These are phyloP conservation scores for Paxillus involutus DNA, from an alignment of 768 basidiomycete genomes.

Conservation along the genomic window DNA sequence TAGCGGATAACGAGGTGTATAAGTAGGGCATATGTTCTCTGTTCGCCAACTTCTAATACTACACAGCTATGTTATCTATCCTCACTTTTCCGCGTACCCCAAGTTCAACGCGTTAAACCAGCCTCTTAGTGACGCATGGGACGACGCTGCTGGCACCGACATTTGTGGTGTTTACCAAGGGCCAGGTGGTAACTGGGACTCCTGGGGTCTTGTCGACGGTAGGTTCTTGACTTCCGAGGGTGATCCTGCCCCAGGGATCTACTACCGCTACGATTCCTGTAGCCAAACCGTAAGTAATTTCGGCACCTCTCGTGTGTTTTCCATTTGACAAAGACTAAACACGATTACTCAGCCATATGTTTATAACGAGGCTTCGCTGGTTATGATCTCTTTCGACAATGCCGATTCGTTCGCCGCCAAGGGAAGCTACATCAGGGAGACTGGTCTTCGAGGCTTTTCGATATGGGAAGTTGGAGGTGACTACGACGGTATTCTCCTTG, in stretches of 20 bases:
- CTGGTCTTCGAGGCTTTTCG: slow-evolving; percentile 60
- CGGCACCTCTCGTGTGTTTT: too few relatives aligned
- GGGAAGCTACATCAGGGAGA: slow-evolving; percentile 55
- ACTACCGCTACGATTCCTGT: too few relatives aligned
- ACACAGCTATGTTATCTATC: too few relatives aligned
- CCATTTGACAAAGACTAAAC: background rate
- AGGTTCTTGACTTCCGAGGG: slow-evolving; percentile 47
- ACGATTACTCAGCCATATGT: slow-evolving; percentile 55
- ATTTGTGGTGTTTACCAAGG: slow-evolving; percentile 27
- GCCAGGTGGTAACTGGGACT: slow-evolving; percentile 55
- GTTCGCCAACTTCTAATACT: too few relatives aligned
- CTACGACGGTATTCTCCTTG: slow-evolving; percentile 59
- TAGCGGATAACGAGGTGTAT: too few relatives aligned
- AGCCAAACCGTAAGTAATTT: too few relatives aligned
- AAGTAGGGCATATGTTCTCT: too few relatives aligned
- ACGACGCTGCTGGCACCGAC: slow-evolving; percentile 45
- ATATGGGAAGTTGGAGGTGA: slow-evolving; percentile 76
- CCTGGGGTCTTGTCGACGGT: slow-evolving; percentile 57
- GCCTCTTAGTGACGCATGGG: slow-evolving; percentile 59
- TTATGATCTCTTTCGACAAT: slow-evolving; percentile 69
- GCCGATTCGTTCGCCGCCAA: slow-evolving; percentile 57
- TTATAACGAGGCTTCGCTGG: slow-evolving; percentile 53
- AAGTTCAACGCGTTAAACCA: slow-evolving; percentile 44
- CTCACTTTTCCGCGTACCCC: slow-evolving; percentile 39
- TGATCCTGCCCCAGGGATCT: background rate